Evolutionary conservation across 352 stramenopile genomes (phyloP).

Genomic region (Globisporangium nunn): DNA sequence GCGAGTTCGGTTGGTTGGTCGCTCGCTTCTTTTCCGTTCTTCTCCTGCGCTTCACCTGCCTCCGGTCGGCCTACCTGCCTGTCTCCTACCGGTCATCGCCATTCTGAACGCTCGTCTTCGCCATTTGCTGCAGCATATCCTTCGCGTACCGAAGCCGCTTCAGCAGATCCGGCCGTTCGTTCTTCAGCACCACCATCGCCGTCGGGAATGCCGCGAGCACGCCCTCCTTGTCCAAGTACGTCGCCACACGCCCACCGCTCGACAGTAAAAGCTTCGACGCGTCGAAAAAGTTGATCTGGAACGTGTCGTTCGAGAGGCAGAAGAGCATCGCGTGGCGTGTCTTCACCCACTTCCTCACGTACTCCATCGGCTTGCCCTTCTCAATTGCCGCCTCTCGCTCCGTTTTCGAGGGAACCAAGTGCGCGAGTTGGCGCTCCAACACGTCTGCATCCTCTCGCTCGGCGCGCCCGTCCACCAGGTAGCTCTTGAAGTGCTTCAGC

Average conservation of each 20-base stretch:
- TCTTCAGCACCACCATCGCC: conserved; percentile 44
- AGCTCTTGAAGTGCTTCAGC: conserved; percentile 96
- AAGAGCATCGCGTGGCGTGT: conserved; percentile 98
- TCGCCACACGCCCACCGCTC: conserved; percentile 83
- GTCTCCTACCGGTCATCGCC: neutral
- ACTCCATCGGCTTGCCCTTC: conserved; percentile 64
- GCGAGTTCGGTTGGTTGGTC: too few relatives aligned
- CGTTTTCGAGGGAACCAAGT: conserved; percentile 15
- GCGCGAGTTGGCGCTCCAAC: conserved; percentile 33
- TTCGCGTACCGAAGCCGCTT: conserved; percentile 91
- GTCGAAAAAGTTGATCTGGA: conserved; percentile 97
- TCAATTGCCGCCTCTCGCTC: conserved; percentile 20
- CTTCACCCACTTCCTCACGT: conserved; percentile 98
- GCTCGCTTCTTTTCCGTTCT: neutral
- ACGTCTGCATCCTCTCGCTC: conserved; percentile 42
- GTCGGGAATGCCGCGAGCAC: conserved; percentile 46
- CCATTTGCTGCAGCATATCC: conserved; percentile 95
- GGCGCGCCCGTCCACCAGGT: conserved; percentile 87
- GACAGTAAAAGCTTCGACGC: conserved; percentile 94
- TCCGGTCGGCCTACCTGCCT: neutral
- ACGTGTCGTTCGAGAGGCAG: conserved; percentile 93
- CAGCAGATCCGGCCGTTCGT: conserved; percentile 52
- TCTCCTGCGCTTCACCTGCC: too few relatives aligned
- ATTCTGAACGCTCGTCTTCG: conserved; percentile 5
- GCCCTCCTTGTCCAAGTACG: conserved; percentile 81